Conservation (phyloP, 2,329 filamentous ascomycete genomes). For the Fusarium euwallaceae region DNA sequence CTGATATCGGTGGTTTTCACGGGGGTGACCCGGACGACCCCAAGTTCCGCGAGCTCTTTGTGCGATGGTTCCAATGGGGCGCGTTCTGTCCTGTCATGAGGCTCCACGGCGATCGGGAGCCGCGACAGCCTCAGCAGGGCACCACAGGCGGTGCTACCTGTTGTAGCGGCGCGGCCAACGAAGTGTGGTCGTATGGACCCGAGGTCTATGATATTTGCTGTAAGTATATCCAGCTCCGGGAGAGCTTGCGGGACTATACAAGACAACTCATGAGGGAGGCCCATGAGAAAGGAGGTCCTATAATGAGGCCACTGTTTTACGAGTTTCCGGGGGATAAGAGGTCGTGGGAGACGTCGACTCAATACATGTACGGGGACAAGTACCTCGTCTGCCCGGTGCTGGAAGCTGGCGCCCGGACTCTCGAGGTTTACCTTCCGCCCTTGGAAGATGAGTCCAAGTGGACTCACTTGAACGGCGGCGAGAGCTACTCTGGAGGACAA, state of each 20-base stretch:
- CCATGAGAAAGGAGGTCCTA: conserved; percentile 69
- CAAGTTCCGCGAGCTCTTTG: conserved; percentile 72
- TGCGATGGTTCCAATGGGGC: conserved; percentile 79
- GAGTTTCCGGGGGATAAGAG: conserved; percentile 69
- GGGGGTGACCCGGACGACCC: conserved; percentile 70
- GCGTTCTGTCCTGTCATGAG: conserved; percentile 77
- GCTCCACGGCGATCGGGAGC: conserved; percentile 75
- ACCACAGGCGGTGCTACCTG: conserved; percentile 56
- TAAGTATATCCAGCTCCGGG: conserved; percentile 70
- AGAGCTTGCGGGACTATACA: conserved; percentile 70
- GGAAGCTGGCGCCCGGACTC: conserved; percentile 57
- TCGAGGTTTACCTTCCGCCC: conserved; percentile 66
- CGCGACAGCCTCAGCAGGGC: conserved; percentile 56
- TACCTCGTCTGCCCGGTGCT: conserved; percentile 73
- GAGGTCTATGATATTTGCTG: conserved; percentile 71
- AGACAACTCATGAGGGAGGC: conserved; percentile 70
- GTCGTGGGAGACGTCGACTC: conserved; percentile 69
- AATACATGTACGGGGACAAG: conserved; percentile 74
- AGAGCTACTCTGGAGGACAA: neutral
- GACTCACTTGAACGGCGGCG: neutral
- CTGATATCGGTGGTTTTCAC: conserved; percentile 78
- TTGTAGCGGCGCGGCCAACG: conserved; percentile 67
- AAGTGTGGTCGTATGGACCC: conserved; percentile 76
- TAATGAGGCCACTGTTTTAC: conserved; percentile 74
- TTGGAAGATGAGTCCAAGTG: conserved; percentile 1